Conservation (phyloP, 257 asterid species). For the Penstemon newberryi region DNA sequence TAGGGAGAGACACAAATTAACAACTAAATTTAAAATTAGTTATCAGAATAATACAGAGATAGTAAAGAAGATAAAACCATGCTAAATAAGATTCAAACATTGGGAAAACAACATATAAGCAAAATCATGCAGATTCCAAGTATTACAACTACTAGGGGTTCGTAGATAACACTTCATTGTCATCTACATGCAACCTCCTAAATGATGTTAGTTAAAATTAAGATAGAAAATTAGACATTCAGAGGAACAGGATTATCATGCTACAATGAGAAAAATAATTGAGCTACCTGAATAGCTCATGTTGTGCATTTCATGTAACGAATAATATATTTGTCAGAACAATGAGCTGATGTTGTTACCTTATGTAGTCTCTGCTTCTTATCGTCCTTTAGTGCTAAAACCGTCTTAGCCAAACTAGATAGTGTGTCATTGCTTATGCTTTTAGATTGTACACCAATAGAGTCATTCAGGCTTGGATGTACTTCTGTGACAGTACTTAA, state of each 20-base stretch:
- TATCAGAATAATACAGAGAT: not conserved
- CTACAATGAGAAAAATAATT: conserved; percentile 1
- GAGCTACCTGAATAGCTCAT: conserved; percentile 3
- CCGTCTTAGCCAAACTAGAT: conserved; percentile 80
- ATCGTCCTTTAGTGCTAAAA: conserved; percentile 70
- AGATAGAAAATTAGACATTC: not conserved
- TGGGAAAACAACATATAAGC: not conserved
- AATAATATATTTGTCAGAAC: too few relatives aligned
- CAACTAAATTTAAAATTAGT: conserved; percentile 2
- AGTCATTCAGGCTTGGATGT: conserved; percentile 86
- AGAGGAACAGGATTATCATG: not conserved
- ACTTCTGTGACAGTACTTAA: conserved; percentile 75
- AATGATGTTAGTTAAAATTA: not conserved
- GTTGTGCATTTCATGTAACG: not conserved
- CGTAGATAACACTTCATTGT: not conserved
- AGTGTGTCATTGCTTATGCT: conserved; percentile 92
- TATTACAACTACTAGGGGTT: not conserved
- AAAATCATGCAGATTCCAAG: conserved; percentile 16
- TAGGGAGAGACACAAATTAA: conserved; percentile 24
- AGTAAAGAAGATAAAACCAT: not conserved
- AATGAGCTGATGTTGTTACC: conserved; percentile 43
- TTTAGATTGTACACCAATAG: conserved; percentile 76
- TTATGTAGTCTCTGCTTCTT: conserved; percentile 77
- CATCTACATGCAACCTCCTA: not conserved
- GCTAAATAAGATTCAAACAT: not conserved